phyloP scores from a whole-genome alignment of 495 filamentous ascomycete species.

The Penicillium maclennaniae region DNA sequence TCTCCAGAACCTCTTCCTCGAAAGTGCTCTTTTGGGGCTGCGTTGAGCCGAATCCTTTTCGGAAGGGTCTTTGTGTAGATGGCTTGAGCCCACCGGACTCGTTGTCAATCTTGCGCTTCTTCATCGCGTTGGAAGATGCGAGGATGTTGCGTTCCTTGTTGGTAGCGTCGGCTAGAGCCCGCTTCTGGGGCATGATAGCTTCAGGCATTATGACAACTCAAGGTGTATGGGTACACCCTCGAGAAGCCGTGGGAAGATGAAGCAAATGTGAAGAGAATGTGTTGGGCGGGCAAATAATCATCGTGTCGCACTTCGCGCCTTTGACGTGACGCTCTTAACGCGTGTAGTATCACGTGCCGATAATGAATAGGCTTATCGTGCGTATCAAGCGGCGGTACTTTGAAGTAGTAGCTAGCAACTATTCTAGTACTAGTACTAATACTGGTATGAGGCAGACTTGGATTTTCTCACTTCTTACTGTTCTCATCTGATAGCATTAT shows the following conservation, averaged over 20 bases:
- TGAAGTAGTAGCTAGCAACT: not conserved
- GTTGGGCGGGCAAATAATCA: conserved; percentile 12
- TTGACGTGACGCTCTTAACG: conserved; percentile 28
- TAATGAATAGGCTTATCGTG: conserved; percentile 15
- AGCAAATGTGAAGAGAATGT: conserved; percentile 5
- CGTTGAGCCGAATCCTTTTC: conserved; percentile 64
- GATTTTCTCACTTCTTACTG: no score
- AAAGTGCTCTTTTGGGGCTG: conserved; percentile 85
- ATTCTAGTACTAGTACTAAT: not conserved
- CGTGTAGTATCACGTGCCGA: conserved; percentile 26
- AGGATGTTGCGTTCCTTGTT: conserved; percentile 46
- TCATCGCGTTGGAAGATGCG: conserved; percentile 52
- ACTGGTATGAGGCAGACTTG: no score
- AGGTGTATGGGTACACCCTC: conserved; percentile 2
- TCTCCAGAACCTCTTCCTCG: conserved; percentile 90
- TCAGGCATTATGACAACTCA: conserved; percentile 44
- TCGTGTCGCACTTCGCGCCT: conserved; percentile 21
- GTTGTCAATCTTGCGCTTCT: conserved; percentile 75
- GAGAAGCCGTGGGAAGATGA: not conserved
- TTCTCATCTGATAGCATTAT: not conserved
- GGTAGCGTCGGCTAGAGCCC: conserved; percentile 56
- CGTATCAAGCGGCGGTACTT: not conserved
- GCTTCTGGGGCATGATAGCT: conserved; percentile 52
- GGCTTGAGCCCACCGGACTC: conserved; percentile 51
- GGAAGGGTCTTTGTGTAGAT: conserved; percentile 52